Evolutionary conservation across 2,329 filamentous ascomycete genomes (phyloP).

Genomic region (Phaeoacremonium minimum): DNA sequence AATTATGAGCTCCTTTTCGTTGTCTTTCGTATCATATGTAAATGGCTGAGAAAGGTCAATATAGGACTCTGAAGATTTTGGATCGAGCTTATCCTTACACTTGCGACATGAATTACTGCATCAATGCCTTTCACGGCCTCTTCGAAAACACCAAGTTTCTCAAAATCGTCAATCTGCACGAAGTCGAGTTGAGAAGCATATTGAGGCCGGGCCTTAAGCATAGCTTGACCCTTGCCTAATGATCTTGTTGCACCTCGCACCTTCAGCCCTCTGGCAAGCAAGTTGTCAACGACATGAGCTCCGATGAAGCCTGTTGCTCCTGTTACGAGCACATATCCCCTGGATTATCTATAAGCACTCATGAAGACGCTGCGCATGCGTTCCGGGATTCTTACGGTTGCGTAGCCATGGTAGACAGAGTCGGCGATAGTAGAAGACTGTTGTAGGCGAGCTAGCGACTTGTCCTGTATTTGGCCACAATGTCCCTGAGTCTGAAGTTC

Average conservation of each 20-base stretch:
- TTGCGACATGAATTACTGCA: constrained; percentile 36
- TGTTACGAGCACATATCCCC: constrained; percentile 12
- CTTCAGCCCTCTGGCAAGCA: constrained; percentile 16
- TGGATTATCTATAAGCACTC: too few relatives aligned
- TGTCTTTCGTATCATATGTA: constrained; percentile 24
- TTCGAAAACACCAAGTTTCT: constrained; percentile 25
- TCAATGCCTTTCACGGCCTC: constrained; percentile 25
- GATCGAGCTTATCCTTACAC: too few relatives aligned
- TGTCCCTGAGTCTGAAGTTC: too few relatives aligned
- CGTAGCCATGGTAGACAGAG: too few relatives aligned
- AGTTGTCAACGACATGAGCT: constrained; percentile 14
- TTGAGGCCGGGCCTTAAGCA: constrained; percentile 21
- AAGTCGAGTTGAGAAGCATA: constrained; percentile 20
- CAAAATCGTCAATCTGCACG: constrained; percentile 30
- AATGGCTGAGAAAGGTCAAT: constrained; percentile 30
- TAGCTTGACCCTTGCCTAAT: constrained; percentile 16
- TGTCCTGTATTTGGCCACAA: too few relatives aligned
- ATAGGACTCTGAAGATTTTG: too few relatives aligned
- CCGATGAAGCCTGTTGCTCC: constrained; percentile 22
- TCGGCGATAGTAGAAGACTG: too few relatives aligned
- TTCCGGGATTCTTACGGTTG: too few relatives aligned
- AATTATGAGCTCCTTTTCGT: constrained; percentile 35
- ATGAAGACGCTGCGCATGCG: too few relatives aligned
- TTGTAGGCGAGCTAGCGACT: too few relatives aligned
- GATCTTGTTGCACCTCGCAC: constrained; percentile 19